Base-by-base conservation (phyloP, 257 asterid species). In the Agastache rugosa region DNA sequence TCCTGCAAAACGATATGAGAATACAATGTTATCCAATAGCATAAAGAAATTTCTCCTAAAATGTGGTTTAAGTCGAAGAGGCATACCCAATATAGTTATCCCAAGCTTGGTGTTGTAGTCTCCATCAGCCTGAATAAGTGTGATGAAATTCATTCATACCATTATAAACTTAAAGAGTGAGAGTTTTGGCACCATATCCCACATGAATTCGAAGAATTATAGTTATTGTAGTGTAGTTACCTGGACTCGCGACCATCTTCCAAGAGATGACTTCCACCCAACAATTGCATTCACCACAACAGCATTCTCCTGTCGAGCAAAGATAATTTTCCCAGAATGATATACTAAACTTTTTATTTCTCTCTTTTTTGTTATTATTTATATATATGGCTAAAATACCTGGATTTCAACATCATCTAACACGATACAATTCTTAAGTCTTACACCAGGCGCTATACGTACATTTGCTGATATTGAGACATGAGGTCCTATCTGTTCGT, bases 211-310 rank as follows among this genome's bases (percentile, higher is more conserved):
- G 25, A 45, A 35, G 58, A 79, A 8, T 34, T 25, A n/a, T n/a
- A n/a, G n/a, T 48, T 17, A 31, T 29, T 55, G 45, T 61, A 31
- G 15, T 37, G 17, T 14, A 14, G 65, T 45, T 76, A 89, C 97
- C 96, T 90, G 96, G 63, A 92, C 93, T 5, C 96, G 83, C 2
- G 96, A 90, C 96, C 97, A 92, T 81, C 83, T 86, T 61, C 97
- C 97, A 7, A 90, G 77, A 59, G 87, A 87, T 31, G 96, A 92
- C 73, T 90, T 90, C 97, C 97, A 90, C 14, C 96, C 96, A 16
- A 92, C 81, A 62, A 92, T 88, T 41, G 96, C 84, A 85, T 92
- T 72, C 64, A 87, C 86, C 22, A 88, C 90, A 67, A 90, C 87
- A 67, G 96, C 96, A 79, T 92, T 92, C 80, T 92, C 97, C 97